These are phyloP conservation scores for Torulaspora gathmanii DNA, from an alignment of 805 yeast species.

Conservation along the genomic window DNA sequence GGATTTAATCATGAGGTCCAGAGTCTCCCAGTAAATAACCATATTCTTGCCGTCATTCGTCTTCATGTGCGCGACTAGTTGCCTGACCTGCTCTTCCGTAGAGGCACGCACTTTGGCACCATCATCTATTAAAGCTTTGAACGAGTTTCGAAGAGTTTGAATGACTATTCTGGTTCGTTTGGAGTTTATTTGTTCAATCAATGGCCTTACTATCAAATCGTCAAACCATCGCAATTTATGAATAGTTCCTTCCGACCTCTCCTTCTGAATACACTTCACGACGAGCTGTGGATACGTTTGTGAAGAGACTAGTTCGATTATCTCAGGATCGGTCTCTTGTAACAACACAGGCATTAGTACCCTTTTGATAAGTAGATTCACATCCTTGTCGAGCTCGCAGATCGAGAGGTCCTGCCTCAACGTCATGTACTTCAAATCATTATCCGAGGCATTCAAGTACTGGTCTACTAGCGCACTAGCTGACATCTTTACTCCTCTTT, in stretches of 20 bases:
- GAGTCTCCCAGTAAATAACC: constrained; percentile 10
- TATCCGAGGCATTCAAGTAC: constrained; percentile 22
- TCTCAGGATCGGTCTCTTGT: constrained; percentile 47
- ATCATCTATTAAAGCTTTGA: constrained; percentile 5
- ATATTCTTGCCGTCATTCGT: not conserved
- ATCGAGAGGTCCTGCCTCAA: constrained; percentile 87
- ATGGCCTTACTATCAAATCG: constrained; percentile 10
- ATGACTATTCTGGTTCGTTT: constrained; percentile 10
- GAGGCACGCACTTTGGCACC: not conserved
- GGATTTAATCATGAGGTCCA: constrained; percentile 8
- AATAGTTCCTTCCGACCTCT: constrained; percentile 20
- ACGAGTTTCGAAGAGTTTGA: constrained; percentile 20
- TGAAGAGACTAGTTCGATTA: constrained; percentile 40
- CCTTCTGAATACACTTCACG: constrained; percentile 37
- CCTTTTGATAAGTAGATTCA: constrained; percentile 61
- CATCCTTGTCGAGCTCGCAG: constrained; percentile 60
- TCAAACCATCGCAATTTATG: constrained; percentile 10
- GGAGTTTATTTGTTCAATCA: constrained; percentile 4
- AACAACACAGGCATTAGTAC: constrained; percentile 28
- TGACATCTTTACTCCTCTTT: constrained; percentile 3
- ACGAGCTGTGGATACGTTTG: constrained; percentile 45
- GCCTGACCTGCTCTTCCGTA: not conserved
- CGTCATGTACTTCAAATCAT: constrained; percentile 41
- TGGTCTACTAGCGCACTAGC: constrained; percentile 15
- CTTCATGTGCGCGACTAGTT: constrained; percentile 11